Conservation (phyloP, 805 yeast species). For the Lipomyces starkeyi region DNA sequence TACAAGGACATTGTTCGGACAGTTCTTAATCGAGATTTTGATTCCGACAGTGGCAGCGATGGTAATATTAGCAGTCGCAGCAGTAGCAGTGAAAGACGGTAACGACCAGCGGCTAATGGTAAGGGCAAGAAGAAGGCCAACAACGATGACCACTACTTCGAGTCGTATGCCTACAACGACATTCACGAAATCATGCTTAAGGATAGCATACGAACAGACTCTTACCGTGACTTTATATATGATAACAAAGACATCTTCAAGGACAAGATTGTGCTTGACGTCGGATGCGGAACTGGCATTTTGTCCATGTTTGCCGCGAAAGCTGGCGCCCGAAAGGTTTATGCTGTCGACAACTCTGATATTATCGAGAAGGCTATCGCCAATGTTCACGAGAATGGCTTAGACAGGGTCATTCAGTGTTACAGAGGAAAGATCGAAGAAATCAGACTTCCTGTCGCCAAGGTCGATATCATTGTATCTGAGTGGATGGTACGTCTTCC, state of each 20-base stretch:
- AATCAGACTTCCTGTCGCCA: slow-evolving; percentile 76
- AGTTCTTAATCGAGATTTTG: slow-evolving; percentile 19
- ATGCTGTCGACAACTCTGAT: slow-evolving; percentile 96
- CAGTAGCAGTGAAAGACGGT: background rate
- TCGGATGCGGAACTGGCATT: slow-evolving; percentile 99
- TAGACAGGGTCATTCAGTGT: slow-evolving; percentile 82
- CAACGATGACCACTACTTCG: slow-evolving; percentile 74
- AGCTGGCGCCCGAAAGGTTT: slow-evolving; percentile 98
- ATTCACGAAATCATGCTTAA: slow-evolving; percentile 99
- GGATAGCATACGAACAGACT: slow-evolving; percentile 88
- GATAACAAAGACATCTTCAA: slow-evolving; percentile 88
- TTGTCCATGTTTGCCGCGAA: slow-evolving; percentile 96
- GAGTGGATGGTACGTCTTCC: slow-evolving; percentile 84
- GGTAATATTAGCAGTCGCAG: slow-evolving; percentile 1
- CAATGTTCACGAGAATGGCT: slow-evolving; percentile 83
- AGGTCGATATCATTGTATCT: slow-evolving; percentile 92
- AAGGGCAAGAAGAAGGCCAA: slow-evolving; percentile 9
- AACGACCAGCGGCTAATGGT: background rate
- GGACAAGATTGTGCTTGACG: slow-evolving; percentile 93
- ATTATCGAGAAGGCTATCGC: slow-evolving; percentile 96
- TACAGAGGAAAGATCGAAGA: slow-evolving; percentile 95
- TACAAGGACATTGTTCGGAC: slow-evolving; percentile 32
- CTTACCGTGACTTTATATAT: slow-evolving; percentile 90
- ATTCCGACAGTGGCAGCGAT: slow-evolving; percentile 19
- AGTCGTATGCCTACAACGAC: slow-evolving; percentile 95